A percentile compares a stretch with the other conserved stretches of the same genome.
Evolutionary conservation across 2,329 filamentous ascomycete genomes (phyloP).

Genomic region (Monosporascus sp.): DNA sequence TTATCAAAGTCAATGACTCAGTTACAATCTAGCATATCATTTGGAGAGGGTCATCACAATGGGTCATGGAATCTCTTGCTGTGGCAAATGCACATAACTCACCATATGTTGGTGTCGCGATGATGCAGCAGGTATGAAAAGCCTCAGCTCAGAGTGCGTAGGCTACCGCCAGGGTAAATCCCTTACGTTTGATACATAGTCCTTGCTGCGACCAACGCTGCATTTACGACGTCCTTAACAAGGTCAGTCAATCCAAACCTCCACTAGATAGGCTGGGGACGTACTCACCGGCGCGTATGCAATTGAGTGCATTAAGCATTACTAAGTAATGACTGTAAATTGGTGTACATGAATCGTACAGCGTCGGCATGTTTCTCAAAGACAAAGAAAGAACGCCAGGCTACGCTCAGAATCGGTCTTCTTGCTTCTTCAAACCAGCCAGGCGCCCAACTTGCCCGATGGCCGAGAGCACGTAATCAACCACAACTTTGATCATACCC

Average conservation of each 20-base stretch:
- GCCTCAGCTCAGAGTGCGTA: no score
- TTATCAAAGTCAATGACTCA: conserved; percentile 32
- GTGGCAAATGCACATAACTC: conserved; percentile 1
- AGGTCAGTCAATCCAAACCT: no score
- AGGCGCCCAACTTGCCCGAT: conserved; percentile 42
- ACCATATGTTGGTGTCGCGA: neutral
- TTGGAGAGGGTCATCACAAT: conserved; percentile 31
- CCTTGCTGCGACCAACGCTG: no score
- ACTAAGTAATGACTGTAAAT: conserved; percentile 1
- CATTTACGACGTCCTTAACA: no score
- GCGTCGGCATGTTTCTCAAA: neutral
- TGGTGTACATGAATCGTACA: conserved; percentile 4
- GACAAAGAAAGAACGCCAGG: conserved; percentile 1
- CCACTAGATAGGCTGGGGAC: no score
- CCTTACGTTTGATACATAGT: no score
- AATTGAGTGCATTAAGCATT: neutral
- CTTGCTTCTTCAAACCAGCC: conserved; percentile 36
- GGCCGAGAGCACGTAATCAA: conserved; percentile 50
- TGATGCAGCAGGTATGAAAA: no score
- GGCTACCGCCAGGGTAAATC: no score
- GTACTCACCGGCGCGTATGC: neutral
- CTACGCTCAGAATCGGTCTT: conserved; percentile 28
- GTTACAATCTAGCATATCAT: conserved; percentile 44
- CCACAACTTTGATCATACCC: conserved; percentile 61
- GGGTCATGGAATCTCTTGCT: conserved; percentile 2